Conservation (phyloP, 108 stramenopile genomes). For the Licmophora abbreviata region DNA sequence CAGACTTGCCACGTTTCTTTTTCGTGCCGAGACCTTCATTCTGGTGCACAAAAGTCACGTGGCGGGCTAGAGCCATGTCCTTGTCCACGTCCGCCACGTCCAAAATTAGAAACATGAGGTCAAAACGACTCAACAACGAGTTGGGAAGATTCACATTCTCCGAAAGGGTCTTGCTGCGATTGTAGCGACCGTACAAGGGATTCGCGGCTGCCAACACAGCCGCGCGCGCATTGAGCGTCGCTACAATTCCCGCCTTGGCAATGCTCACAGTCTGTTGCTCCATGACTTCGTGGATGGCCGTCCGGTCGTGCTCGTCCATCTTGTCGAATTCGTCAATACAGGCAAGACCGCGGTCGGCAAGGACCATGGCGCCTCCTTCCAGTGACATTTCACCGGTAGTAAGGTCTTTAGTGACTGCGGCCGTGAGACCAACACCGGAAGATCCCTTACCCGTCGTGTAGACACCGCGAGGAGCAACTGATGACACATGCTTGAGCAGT, state of each 20-base stretch:
- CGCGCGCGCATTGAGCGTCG: slow-evolving; percentile 96
- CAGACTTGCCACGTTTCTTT: slow-evolving; percentile 14
- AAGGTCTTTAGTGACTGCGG: slow-evolving; percentile 90
- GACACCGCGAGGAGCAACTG: slow-evolving; percentile 93
- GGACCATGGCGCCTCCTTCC: slow-evolving; percentile 97
- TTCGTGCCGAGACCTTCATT: slow-evolving; percentile 63
- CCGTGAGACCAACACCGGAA: slow-evolving; percentile 97
- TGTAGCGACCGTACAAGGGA: slow-evolving; percentile 95
- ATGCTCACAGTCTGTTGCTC: slow-evolving; percentile 98
- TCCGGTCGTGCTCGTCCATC: slow-evolving; percentile 95
- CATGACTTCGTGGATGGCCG: slow-evolving; percentile 99
- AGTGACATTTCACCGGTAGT: slow-evolving; percentile 95
- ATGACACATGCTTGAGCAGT: slow-evolving; percentile 93
- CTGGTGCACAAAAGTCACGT: slow-evolving; percentile 98
- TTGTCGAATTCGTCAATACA: slow-evolving; percentile 69
- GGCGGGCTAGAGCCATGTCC: slow-evolving; percentile 93
- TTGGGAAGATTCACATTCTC: slow-evolving; percentile 98
- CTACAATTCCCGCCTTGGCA: slow-evolving; percentile 98
- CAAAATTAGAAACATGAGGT: slow-evolving; percentile 95
- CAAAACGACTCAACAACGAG: slow-evolving; percentile 95
- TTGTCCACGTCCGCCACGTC: slow-evolving; percentile 84
- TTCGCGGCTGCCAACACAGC: slow-evolving; percentile 99
- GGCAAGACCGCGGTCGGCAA: slow-evolving; percentile 98
- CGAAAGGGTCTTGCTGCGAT: slow-evolving; percentile 72
- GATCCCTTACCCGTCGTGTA: slow-evolving; percentile 99